phyloP scores from a whole-genome alignment of 208 protist genomes.

The Trypanosoma platydactyli region DNA sequence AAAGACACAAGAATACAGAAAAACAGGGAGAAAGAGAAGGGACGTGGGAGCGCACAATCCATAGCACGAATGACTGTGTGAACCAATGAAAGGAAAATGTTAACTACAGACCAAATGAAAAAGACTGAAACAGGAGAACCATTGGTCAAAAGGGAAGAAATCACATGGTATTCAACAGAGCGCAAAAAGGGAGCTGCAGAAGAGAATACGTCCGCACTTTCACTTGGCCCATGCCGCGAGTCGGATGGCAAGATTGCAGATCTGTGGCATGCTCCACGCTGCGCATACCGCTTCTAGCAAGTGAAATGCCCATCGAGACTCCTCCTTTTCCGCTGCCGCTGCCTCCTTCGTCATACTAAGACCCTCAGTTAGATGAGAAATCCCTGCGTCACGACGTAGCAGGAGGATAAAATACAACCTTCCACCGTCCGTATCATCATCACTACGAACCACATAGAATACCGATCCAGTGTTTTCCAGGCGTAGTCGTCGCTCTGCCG shows the following conservation, averaged over 20 bases:
- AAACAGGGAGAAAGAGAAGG: neutral
- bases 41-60: no score
- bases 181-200: constrained; percentile 1
- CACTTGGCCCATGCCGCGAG: constrained; percentile 31
- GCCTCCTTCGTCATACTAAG: neutral
- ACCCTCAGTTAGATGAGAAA: neutral
- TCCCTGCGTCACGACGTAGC: constrained; percentile 30
- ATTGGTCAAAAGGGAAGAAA: neutral
- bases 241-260: constrained; percentile 59
- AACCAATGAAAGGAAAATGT: neutral
- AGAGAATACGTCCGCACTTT: neutral
- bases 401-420: constrained; percentile 74
- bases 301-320: constrained; percentile 45
- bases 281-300: constrained; percentile 50
- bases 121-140: neutral
- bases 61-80: neutral
- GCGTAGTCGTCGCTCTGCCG: constrained; percentile 23
- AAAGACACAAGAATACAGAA: constrained; percentile 1
- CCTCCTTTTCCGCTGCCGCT: constrained; percentile 14
- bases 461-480: constrained; percentile 46
- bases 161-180: neutral
- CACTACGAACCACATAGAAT: constrained; percentile 63
- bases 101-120: neutral
- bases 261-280: constrained; percentile 57
- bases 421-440: constrained; percentile 58